Conservation (phyloP, 495 filamentous ascomycete genomes). For the Daldinia loculata region DNA sequence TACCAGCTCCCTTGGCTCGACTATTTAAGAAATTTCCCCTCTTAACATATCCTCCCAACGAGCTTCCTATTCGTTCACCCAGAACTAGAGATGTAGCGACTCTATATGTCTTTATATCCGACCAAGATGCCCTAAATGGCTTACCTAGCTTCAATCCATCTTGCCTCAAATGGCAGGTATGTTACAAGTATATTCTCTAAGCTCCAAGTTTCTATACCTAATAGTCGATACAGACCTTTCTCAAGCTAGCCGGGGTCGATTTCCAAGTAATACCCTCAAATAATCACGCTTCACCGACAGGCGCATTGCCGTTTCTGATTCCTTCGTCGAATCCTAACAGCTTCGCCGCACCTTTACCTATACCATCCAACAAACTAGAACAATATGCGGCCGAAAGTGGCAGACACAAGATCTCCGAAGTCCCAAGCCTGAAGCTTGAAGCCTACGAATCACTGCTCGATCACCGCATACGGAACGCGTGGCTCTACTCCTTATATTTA, state of each 20-base stretch:
- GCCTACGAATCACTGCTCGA: slow-evolving; percentile 87
- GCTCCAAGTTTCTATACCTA: not conserved
- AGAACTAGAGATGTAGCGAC: slow-evolving; percentile 60
- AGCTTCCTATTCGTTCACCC: slow-evolving; percentile 73
- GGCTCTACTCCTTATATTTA: slow-evolving; percentile 85
- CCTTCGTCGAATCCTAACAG: slow-evolving; percentile 54
- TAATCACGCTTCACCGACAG: slow-evolving; percentile 92
- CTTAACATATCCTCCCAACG: slow-evolving; percentile 76
- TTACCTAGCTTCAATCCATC: slow-evolving; percentile 87
- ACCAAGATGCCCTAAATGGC: slow-evolving; percentile 67
- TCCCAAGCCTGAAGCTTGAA: slow-evolving; percentile 61
- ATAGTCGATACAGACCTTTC: slow-evolving; percentile 70
- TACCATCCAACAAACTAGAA: slow-evolving; percentile 73
- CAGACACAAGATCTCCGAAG: slow-evolving; percentile 16
- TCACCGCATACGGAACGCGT: slow-evolving; percentile 81
- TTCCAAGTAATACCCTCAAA: slow-evolving; percentile 77
- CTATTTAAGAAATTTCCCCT: slow-evolving; percentile 89
- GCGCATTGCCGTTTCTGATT: slow-evolving; percentile 86
- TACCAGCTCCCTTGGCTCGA: slow-evolving; percentile 78
- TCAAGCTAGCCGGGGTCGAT: slow-evolving; percentile 77
- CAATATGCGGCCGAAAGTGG: slow-evolving; percentile 67
- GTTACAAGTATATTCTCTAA: slow-evolving; percentile 41
- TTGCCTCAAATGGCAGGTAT: slow-evolving; percentile 96
- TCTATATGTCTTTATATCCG: slow-evolving; percentile 81
- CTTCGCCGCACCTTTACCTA: slow-evolving; percentile 47